Base-by-base conservation (phyloP, 805 yeast genomes). In the Blastobotrys peoriensis region DNA sequence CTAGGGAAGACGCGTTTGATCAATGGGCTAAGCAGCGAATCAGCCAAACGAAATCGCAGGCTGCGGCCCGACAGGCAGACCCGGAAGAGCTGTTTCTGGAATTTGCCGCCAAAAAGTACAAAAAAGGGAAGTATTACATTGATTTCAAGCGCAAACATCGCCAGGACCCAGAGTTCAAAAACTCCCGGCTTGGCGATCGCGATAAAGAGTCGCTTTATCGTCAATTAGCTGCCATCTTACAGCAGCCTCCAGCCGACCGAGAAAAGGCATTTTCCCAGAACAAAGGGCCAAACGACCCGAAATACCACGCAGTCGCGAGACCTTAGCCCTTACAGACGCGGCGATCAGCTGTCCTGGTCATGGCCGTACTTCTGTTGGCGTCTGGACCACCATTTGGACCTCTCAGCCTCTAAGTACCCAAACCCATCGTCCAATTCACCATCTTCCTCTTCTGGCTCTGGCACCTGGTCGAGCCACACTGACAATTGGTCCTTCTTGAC, bases 1-100 rank as follows among this genome's bases (percentile, higher is more conserved):
- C 55, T 5, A 59, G 80, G 28, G 63, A 61, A 40, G 62, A 56
- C 1, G 51, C 69, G 1, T 79, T 71, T 54, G 71, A 73, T 36
- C 55, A 61, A 21, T 78, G 84, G 83, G 56, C 63, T 2, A 42
- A 45, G 20, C 48, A 43, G 13, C 47, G 56, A 27, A 47, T 48
- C 19, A 35, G 38, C 28, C 43, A 38, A 21, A 49, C 37, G 18
- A 47, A 40, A 37, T 21, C 39, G 40, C 20, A 4, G 44, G 17
- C 3, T 36, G 45, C 23, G 16, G 41, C 20, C 28, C 37, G 21
- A 30, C 10, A 44, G 30, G 4, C 21, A 41, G 44, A 39, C 41
- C 54, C 49, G 25, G 53, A 57, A 25, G 55, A 52, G 1, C 42
- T 51, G 42, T 69, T 55, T 38, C 50, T 63, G 34, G 50, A 49